phyloP scores from a whole-genome alignment of 106 monocot genomes.

The Alisma plantagoaquatica region DNA sequence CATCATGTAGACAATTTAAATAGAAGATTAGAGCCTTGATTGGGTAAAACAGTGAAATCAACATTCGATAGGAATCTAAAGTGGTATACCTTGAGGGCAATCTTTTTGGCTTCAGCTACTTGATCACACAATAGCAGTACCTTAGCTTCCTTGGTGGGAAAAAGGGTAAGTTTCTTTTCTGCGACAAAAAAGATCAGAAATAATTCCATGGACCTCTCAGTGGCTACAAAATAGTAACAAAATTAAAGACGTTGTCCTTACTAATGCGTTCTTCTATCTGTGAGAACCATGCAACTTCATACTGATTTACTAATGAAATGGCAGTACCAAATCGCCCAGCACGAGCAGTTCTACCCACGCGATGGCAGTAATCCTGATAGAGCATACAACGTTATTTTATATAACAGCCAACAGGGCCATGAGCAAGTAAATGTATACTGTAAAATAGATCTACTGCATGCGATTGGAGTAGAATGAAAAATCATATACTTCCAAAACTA shows the following conservation, averaged over 20 bases:
- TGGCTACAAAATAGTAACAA: neutral
- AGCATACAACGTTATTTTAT: too few relatives aligned
- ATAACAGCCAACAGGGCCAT: too few relatives aligned
- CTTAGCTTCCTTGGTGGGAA: conserved; percentile 22
- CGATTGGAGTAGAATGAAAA: too few relatives aligned
- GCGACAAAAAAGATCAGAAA: neutral
- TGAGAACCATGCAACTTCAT: conserved; percentile 50
- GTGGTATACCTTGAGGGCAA: conserved; percentile 36
- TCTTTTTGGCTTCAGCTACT: conserved; percentile 41
- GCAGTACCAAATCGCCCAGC: conserved; percentile 57
- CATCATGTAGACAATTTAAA: too few relatives aligned
- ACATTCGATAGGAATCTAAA: too few relatives aligned
- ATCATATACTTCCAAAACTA: too few relatives aligned
- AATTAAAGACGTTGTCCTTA: conserved; percentile 5
- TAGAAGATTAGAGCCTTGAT: too few relatives aligned
- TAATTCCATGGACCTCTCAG: neutral
- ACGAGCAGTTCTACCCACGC: conserved; percentile 63
- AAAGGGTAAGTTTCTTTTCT: conserved; percentile 38
- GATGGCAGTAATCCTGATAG: conserved; percentile 60
- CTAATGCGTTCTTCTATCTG: conserved; percentile 53
- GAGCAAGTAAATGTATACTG: too few relatives aligned
- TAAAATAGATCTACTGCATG: too few relatives aligned
- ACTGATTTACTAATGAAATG: conserved; percentile 61
- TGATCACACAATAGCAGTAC: conserved; percentile 27
- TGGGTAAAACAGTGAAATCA: too few relatives aligned